A percentile compares a stretch with the other conserved stretches of the same genome.
phyloP scores from a whole-genome alignment of 75 land plant species.

The Picea sitchensis region DNA sequence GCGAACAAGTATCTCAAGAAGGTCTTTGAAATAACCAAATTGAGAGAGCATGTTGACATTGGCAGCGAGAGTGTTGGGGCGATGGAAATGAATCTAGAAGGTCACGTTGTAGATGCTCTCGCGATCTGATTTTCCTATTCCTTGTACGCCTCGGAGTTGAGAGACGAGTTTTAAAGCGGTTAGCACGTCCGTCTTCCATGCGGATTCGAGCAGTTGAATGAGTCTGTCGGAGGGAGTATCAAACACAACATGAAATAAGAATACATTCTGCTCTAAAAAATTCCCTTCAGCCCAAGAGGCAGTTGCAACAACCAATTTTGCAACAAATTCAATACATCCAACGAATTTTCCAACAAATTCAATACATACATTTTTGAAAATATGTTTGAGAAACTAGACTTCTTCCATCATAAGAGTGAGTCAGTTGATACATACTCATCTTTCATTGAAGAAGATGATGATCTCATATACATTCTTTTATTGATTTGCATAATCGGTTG shows the following conservation, averaged over 20 bases:
- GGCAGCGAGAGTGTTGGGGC: constrained; percentile 50
- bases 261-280: neutral
- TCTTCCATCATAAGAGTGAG: too few species aligned
- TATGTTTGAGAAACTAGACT: too few species aligned
- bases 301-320: too few species aligned
- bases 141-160: constrained; percentile 68
- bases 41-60: constrained; percentile 36
- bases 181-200: constrained; percentile 55
- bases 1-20: too few species aligned
- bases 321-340: too few species aligned
- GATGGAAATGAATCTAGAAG: constrained; percentile 57
- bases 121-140: constrained; percentile 69
- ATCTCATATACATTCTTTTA: too few species aligned
- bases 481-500: too few species aligned
- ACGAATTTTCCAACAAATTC: too few species aligned
- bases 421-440: too few species aligned
- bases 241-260: constrained; percentile 83
- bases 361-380: too few species aligned
- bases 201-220: constrained; percentile 16
- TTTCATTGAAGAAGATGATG: too few species aligned
- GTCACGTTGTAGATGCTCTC: constrained; percentile 61
- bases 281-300: too few species aligned
- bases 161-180: constrained; percentile 65
- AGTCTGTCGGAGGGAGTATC: constrained; percentile 5
- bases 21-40: constrained; percentile 42